Base-by-base conservation (phyloP, 352 stramenopile species). In the Bremia lactucae region DNA sequence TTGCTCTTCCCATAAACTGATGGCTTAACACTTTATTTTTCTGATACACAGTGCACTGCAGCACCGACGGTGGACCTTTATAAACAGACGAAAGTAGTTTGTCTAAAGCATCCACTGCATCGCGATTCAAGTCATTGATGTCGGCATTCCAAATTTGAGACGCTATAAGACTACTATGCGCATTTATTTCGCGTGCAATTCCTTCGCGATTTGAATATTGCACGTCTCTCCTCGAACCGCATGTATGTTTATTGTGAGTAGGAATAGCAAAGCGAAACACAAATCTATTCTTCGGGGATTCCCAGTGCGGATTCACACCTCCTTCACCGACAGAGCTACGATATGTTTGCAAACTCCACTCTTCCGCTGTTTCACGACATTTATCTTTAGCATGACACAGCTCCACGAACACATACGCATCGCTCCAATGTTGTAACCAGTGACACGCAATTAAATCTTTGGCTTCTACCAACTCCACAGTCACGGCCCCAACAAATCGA, bases 1-100 rank as follows among this genome's bases (percentile, higher is more conserved):
- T 69, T 31, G 63, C 58, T 49, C 62, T 62, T 9, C 77, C 77
- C 77, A 87, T 81, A 31, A 86, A 84, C 35, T 83, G 61, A 41
- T 90, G 77, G n/a, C 54, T 65, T 26, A 85, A 48, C 40, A 90
- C 43, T 46, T 82, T 85, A 54, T 74, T 87, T 52, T 87, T 87
- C 52, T 90, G 72, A 50, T 72, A 90, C 10, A 87, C 61, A 0
- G 72, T 66, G 28, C 69, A 86, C 29, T 65, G 56, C 24, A 87
- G 45, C 34, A 71, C 58, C 13, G 75, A 46, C 2, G 77, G 74
- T 9, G 77, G 77, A 2, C 77, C 77, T 5, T 52, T 62, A 60
- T 78, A 87, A 7, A 72, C 57, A 9, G 78, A 65, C 41, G 81
- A 59, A 19, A 86, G 68, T 15, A 87, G 43, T 25, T 69, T 65